Percentiles rank a stretch among this genome's conserved stretches.
Conservation (phyloP, 805 yeast species). For the Ogataea methylovora region DNA sequence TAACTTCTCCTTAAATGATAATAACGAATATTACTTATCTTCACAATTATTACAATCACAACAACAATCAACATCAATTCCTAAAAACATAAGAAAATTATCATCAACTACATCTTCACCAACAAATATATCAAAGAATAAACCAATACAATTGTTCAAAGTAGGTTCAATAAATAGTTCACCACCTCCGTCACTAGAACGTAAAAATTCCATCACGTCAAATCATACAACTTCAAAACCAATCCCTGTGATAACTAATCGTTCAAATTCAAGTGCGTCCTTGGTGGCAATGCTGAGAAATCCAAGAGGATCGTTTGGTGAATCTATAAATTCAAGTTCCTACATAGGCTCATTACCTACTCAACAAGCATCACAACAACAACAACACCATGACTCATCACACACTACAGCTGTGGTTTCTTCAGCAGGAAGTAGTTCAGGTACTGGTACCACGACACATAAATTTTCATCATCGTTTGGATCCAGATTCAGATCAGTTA, state of each 20-base stretch:
- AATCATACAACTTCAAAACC: slow-evolving; percentile 21
- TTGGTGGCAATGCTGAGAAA: slow-evolving; percentile 45
- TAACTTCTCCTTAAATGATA: slow-evolving; percentile 60
- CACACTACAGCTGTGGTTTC: slow-evolving; percentile 8
- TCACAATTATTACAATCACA: not conserved
- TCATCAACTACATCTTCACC: slow-evolving; percentile 10
- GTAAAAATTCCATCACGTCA: slow-evolving; percentile 2
- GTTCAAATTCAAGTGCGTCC: slow-evolving; percentile 45
- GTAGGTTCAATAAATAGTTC: slow-evolving; percentile 47
- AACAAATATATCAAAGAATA: slow-evolving; percentile 15
- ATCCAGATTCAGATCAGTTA: slow-evolving; percentile 31
- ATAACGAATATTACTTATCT: too few species aligned
- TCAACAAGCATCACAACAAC: slow-evolving; percentile 3
- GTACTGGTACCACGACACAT: slow-evolving; percentile 29
- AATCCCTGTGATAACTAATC: slow-evolving; percentile 23
- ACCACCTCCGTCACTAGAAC: slow-evolving; percentile 12
- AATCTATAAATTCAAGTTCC: too few species aligned
- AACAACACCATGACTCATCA: slow-evolving; percentile 3
- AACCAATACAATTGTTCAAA: slow-evolving; percentile 50
- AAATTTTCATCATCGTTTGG: slow-evolving; percentile 70
- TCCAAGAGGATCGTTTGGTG: slow-evolving; percentile 21
- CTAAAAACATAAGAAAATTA: slow-evolving; percentile 20
- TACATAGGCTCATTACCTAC: slow-evolving; percentile 1
- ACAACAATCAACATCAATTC: too few species aligned
- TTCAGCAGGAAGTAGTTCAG: slow-evolving; percentile 5